Evolutionary conservation across 1,139 yeast genomes (phyloP).

Genomic region (Wickerhamiella infanticola): DNA sequence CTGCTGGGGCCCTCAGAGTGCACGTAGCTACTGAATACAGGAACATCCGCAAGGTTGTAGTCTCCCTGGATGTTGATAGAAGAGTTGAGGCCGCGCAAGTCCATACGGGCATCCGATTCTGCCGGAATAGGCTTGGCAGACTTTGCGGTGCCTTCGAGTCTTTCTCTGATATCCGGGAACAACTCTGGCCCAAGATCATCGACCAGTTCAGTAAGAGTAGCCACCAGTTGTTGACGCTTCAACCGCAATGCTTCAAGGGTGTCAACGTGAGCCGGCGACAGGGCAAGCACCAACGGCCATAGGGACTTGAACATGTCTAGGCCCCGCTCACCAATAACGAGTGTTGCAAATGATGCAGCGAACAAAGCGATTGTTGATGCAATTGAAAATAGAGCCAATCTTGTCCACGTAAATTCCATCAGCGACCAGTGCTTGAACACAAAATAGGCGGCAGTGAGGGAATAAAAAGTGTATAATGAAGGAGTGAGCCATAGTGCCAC

Average conservation of each 20-base stretch:
- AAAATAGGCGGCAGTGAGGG: conserved; percentile 43
- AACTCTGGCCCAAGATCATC: conserved; percentile 61
- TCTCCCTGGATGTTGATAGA: conserved; percentile 12
- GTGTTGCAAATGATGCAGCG: conserved; percentile 68
- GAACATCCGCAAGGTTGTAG: conserved; percentile 14
- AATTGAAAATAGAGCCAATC: conserved; percentile 30
- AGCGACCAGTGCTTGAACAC: conserved; percentile 16
- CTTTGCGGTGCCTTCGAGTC: conserved; percentile 27
- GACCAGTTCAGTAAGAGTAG: conserved; percentile 49
- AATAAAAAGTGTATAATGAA: conserved; percentile 62
- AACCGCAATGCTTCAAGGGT: conserved; percentile 41
- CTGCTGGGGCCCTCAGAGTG: not conserved
- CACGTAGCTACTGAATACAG: conserved; percentile 12
- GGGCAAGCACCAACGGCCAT: conserved; percentile 64
- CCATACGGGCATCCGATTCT: conserved; percentile 30
- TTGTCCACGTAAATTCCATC: conserved; percentile 10
- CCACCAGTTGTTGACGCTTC: conserved; percentile 39
- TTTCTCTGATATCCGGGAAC: conserved; percentile 40
- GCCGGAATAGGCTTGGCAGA: conserved; percentile 40
- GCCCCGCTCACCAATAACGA: conserved; percentile 85
- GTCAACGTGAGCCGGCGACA: conserved; percentile 32
- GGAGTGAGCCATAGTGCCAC: conserved; percentile 88
- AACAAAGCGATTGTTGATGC: conserved; percentile 43
- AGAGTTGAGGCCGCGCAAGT: conserved; percentile 11
- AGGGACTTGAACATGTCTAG: conserved; percentile 73